Evolutionary conservation across 73 alveolate genomes (phyloP), one percentile per base, ranked within the genome.

Genomic region (Paramecium caudatum): DNA sequence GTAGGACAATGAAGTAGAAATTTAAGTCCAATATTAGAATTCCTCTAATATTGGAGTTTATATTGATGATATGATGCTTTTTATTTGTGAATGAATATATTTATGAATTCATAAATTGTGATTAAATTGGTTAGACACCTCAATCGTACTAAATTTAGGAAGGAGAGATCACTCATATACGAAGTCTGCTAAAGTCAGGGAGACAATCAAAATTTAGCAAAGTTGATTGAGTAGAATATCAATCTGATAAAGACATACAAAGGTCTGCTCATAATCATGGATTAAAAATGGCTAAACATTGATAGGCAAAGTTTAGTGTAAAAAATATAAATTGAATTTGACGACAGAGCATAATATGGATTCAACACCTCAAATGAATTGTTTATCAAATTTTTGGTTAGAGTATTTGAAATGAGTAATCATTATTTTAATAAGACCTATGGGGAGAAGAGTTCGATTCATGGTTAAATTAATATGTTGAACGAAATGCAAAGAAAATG

Each of bases 361-460:
- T 55, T 55, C n/a, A 55, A 55, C n/a, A 27, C 46, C 6, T 55
- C 80, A 27, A 55, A 55, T 55, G 80, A 55, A 55, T 55, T 55
- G n/a, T 55, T 55, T 55, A 55, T 55, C 1, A 55, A 23, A 55
- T 55, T 55, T 55, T 23, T 55, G 12, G 46, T 21, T 27, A 55
- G 30, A 23, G 80, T 55, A 1, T 21, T 55, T 27, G 80, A 55
- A 21, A 55, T 27, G 30, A 55, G 80, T 55, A 55, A 55, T 55
- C 4, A 3, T 3, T 19, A 23, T 19, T 5, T 27, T 5, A 5
- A 2, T 5, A 10, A 55, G 80, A 23, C 30, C 1, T 0, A 10
- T 55, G 80, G 80, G n/a, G 45, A 3, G 12, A 55, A 0, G 80
- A 55, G 30, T 55, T 55, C 30, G 80, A 55, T 21, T 37, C 23